Percentiles rank a stretch among this genome's conserved stretches.
These are phyloP conservation scores for Xylaria sp. DNA, from an alignment of 2,329 filamentous ascomycete species.

Conservation along the genomic window DNA sequence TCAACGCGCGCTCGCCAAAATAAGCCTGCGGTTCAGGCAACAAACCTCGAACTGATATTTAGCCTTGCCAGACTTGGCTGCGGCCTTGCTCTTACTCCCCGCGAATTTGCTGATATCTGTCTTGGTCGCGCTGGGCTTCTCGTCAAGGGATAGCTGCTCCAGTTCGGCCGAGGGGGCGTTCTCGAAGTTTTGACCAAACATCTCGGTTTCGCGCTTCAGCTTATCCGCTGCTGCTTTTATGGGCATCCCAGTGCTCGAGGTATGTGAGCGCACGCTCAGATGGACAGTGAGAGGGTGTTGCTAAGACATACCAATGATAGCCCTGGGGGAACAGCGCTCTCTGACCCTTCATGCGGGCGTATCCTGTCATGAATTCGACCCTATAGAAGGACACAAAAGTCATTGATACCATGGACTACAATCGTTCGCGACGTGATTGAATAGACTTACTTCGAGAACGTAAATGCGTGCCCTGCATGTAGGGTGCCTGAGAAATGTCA, in stretches of 20 bases:
- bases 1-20: constrained; percentile 2
- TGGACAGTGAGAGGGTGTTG: too few relatives aligned
- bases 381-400: not conserved
- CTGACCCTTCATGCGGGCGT: constrained; percentile 91
- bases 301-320: constrained; percentile 19
- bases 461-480: constrained; percentile 93
- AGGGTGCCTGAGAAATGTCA: constrained; percentile 59
- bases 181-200: constrained; percentile 52
- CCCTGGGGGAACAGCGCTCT: constrained; percentile 59
- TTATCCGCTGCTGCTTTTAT: constrained; percentile 38
- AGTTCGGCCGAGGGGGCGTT: constrained; percentile 60
- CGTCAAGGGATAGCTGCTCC: constrained; percentile 59
- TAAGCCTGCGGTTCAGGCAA: not conserved
- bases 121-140: constrained; percentile 74
- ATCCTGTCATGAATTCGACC: constrained; percentile 84
- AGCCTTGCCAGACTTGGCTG: constrained; percentile 87
- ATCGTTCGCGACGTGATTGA: not conserved
- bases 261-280: too few relatives aligned
- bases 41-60: constrained; percentile 93
- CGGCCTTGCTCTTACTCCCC: constrained; percentile 76
- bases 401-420: not conserved
- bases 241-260: constrained; percentile 28
- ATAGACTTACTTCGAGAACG: constrained; percentile 69
- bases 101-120: constrained; percentile 92
- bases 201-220: constrained; percentile 31